Evolutionary conservation across 83 land plant genomes (phyloP).

Genomic region (Picea abies): DNA sequence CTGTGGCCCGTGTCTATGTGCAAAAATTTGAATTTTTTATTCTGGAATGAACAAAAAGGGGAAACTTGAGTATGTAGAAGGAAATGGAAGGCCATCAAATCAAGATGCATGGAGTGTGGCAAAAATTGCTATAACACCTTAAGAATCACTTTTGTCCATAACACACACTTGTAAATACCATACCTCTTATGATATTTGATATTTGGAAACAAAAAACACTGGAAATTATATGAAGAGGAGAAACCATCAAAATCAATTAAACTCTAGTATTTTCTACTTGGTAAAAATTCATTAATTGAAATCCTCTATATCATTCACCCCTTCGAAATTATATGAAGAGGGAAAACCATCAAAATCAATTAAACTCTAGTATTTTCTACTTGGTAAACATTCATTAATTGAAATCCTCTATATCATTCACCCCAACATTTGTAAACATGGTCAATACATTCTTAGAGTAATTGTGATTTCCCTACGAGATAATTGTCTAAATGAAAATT

Average conservation of each 20-base stretch:
- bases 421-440: neutral
- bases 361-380: conserved; percentile 92
- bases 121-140: neutral
- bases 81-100: no score
- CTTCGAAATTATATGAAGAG: neutral
- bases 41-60: no score
- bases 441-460: neutral
- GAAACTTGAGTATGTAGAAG: no score
- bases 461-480: neutral
- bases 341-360: conserved; percentile 98
- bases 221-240: conserved; percentile 89
- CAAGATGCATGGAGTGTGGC: no score
- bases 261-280: conserved; percentile 92
- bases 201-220: conserved; percentile 78
- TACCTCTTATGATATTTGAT: conserved; percentile 57
- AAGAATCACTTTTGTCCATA: conserved; percentile 31
- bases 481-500: conserved; percentile 12
- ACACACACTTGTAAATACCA: conserved; percentile 96
- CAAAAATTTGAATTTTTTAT: no score
- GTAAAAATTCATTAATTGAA: conserved; percentile 81
- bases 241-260: conserved; percentile 97
- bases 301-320: conserved; percentile 39
- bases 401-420: conserved; percentile 43
- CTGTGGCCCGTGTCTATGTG: no score
- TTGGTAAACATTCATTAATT: conserved; percentile 86